Evolutionary conservation across 441 rosid species (phyloP), one percentile per base, ranked within the genome.

Genomic region (Kokia cookei): DNA sequence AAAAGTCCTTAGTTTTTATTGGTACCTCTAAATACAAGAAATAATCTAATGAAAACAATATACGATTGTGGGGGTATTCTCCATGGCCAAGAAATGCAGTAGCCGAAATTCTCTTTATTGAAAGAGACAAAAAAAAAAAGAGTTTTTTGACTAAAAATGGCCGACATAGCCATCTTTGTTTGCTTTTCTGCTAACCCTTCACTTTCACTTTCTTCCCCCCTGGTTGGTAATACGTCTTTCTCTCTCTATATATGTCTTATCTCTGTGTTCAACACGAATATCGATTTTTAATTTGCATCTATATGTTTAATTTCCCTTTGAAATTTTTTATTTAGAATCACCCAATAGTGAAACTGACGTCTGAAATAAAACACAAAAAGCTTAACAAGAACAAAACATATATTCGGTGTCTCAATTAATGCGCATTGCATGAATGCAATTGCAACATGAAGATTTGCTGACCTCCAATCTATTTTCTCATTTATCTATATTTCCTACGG

Each of bases 121-220:
- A 71, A 60, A n/a, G 19, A 13, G 27, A n/a, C n/a, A 59, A 26
- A 5, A 76, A 11, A 24, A 4, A 9, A 17, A 75, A 19, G 22
- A 19, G 13, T 40, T 63, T 17, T 50, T 50, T 50, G 60, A 50
- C 59, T 29, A 68, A 3, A 68, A 9, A 50, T 80, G 85, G 85
- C 85, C 87, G 85, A 84, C 87, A 80, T 19, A 51, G 60, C 73
- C 72, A 35, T 58, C 58, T 35, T 71, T 15, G 22, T 40, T 59
- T 76, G 32, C 69, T n/a, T 47, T 73, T 76, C 55, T 11, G 14
- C 2, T 32, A 7, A 54, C 58, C 27, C 72, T 71, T 62, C 71
- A 14, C 40, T 59, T 26, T 43, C 61, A 57, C 5, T 57, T 24
- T 57, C 61, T 24, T 4, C 53, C 53, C 77, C 73, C 9, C 10